Conservation (phyloP, 2,329 filamentous ascomycete genomes). For the Phialemoniopsis sp. region DNA sequence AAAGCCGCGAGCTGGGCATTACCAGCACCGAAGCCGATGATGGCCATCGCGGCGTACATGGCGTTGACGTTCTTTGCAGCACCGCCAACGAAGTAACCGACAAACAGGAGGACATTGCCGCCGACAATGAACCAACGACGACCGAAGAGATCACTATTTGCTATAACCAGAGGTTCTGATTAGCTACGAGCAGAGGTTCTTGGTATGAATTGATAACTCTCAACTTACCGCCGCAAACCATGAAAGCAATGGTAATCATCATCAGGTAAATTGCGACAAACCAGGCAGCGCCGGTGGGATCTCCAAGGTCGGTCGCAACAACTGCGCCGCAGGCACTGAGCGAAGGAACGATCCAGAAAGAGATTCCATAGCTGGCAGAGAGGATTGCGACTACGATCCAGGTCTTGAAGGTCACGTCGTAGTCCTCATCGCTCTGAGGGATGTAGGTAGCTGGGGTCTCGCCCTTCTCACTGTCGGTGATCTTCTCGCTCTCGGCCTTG, state of each 20-base stretch:
- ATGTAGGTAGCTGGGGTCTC: constrained; percentile 11
- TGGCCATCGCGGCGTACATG: constrained; percentile 31
- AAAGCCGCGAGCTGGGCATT: constrained; percentile 40
- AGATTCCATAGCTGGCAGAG: constrained; percentile 27
- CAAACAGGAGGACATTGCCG: constrained; percentile 31
- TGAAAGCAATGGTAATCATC: constrained; percentile 34
- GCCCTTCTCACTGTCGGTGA: neutral
- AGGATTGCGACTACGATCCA: constrained; percentile 32
- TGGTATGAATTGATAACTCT: too few species aligned
- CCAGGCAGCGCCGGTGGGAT: constrained; percentile 22
- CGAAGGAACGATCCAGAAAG: constrained; percentile 31
- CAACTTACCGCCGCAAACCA: constrained; percentile 22
- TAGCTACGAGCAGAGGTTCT: constrained; percentile 16
- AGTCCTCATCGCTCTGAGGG: constrained; percentile 25
- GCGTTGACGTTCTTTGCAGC: constrained; percentile 30
- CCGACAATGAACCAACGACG: constrained; percentile 39
- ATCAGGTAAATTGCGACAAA: constrained; percentile 31
- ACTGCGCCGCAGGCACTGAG: constrained; percentile 20
- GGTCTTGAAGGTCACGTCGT: constrained; percentile 32
- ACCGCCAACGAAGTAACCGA: constrained; percentile 32
- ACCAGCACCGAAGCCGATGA: constrained; percentile 38
- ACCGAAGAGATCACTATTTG: constrained; percentile 43
- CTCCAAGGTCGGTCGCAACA: constrained; percentile 27
- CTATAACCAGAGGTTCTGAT: constrained; percentile 3
- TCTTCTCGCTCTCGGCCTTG: neutral